Evolutionary conservation across 2,329 filamentous ascomycete species (phyloP), one percentile per base, ranked within the genome.

Genomic region (Teratosphaeria gauchensis): DNA sequence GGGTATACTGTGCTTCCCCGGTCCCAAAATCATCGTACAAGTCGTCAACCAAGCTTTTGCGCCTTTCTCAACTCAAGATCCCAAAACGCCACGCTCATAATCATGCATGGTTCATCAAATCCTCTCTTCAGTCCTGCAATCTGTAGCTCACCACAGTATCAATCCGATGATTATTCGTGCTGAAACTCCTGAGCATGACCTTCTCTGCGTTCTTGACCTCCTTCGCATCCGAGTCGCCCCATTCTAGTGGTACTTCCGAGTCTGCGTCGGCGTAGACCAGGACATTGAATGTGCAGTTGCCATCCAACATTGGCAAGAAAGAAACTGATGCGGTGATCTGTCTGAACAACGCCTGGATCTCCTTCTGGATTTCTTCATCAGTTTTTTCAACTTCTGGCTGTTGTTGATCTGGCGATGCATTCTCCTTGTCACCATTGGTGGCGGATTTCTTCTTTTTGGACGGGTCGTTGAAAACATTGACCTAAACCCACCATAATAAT

Each of bases 311-410:
- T 0, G 94, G 94, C 12, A 99, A 79, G 73, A 99, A 99, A 0
- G 94, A 97, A 57, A 99, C 94, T 0, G 90, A 96, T 1, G 94
- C 94, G 1, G 94, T 99, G 74, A 99, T 97, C 72, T 99, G 94
- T 54, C 94, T 87, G 80, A 99, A 99, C 62, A 99, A 89, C 54
- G 92, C 90, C 67, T 95, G 92, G 66, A 99, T 97, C 72, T 97
- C 92, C 63, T 89, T 82, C 73, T 99, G 94, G 66, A 97, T 96
- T 73, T 97, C 91, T 59, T 87, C 80, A 68, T 99, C 92, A 12
- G 92, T 90, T 76, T 96, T 97, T 66, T 95, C 88, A 12, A 73
- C 58, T 32, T 74, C 64, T 12, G 61, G 32, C 14, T 65, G 5
- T 24, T 51, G 51, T 38, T 55, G 55, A 9, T 60, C 60, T 9